Evolutionary conservation across 192 early-diverging fungal species (phyloP).

Genomic region (Phycomyces blakesleeanus): DNA sequence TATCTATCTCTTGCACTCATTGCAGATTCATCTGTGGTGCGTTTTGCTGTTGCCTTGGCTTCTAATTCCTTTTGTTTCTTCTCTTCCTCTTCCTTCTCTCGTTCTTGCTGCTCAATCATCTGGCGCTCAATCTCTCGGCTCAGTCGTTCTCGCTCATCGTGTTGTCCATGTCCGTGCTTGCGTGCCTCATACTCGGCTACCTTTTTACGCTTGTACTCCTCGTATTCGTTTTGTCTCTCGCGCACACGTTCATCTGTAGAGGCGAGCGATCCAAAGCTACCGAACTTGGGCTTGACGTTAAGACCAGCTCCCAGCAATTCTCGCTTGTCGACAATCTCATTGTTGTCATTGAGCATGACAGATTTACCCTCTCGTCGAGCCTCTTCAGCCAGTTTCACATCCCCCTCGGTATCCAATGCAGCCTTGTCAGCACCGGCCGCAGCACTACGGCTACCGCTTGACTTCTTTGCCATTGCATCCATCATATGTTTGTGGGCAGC

Average conservation of each 20-base stretch:
- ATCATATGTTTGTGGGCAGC: conserved; percentile 30
- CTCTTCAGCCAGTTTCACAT: conserved; percentile 31
- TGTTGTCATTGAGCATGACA: conserved; percentile 63
- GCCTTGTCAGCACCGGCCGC: conserved; percentile 1
- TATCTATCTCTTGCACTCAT: conserved; percentile 49
- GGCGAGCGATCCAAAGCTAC: conserved; percentile 13
- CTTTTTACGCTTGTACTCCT: conserved; percentile 45
- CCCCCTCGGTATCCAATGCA: conserved; percentile 20
- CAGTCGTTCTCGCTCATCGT: conserved; percentile 33
- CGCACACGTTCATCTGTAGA: conserved; percentile 16
- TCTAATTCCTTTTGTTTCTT: conserved; percentile 47
- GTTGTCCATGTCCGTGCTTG: conserved; percentile 5
- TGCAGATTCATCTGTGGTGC: conserved; percentile 45
- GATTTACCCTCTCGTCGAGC: conserved; percentile 43
- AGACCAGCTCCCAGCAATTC: conserved; percentile 67
- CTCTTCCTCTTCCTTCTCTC: conserved; percentile 46
- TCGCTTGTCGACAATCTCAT: conserved; percentile 73
- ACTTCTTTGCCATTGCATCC: conserved; percentile 14
- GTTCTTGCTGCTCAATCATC: conserved; percentile 46
- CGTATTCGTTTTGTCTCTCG: conserved; percentile 36
- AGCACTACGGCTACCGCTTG: neutral
- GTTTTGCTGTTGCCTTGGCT: conserved; percentile 37
- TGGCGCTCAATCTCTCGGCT: conserved; percentile 48
- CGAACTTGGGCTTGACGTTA: conserved; percentile 51
- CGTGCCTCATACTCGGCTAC: conserved; percentile 34